Evolutionary conservation across 306 rosid species (phyloP), one percentile per base, ranked within the genome.

Genomic region (Ochetophila trinervis): DNA sequence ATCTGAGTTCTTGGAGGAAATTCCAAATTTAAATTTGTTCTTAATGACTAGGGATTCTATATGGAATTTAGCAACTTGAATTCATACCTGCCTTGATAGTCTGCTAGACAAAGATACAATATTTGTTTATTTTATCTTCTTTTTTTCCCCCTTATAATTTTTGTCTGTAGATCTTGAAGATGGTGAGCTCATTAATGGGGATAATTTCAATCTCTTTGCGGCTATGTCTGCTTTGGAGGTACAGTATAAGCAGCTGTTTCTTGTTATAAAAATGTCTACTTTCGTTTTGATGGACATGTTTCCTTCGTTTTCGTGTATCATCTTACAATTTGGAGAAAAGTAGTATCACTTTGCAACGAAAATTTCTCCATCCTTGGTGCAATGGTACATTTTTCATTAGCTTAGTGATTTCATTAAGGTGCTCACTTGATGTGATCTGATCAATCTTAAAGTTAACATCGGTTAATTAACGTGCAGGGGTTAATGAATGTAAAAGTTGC

Each of bases 201-300:
- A 89, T 32, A 93, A 87, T 77, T 93, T 93, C 80, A 87, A 93
- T 76, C 97, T 93, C 24, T 93, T 84, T 71, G 85, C 98, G 53
- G 98, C 98, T 68, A 89, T 93, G 98, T 89, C 97, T 62, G 97
- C 97, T 20, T 74, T 93, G 56, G 98, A 93, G 98, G 98, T 93
- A 80, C 63, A 34, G 50, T 72, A 9, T 68, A 22, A 61, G 21
- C 16, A 27, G 63, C 2, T 17, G 44, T 57, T 20, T 4, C 37
- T 61, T 7, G 53, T 35, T 35, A 44, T 36, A 40, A 50, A 50
- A n/a, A 35, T 52, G 40, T 40, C 9, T 27, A 19, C 27, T 55
- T 5, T 36, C 30, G 48, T 59, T 11, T 27, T 27, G 32, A 27
- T 59, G 22, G 24, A 40, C 3, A 6, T 40, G 12, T 40, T 40